A percentile compares a stretch with the other conserved stretches of the same genome.
Conservation (phyloP, 108 stramenopile genomes). For the Nitzschia sp. region DNA sequence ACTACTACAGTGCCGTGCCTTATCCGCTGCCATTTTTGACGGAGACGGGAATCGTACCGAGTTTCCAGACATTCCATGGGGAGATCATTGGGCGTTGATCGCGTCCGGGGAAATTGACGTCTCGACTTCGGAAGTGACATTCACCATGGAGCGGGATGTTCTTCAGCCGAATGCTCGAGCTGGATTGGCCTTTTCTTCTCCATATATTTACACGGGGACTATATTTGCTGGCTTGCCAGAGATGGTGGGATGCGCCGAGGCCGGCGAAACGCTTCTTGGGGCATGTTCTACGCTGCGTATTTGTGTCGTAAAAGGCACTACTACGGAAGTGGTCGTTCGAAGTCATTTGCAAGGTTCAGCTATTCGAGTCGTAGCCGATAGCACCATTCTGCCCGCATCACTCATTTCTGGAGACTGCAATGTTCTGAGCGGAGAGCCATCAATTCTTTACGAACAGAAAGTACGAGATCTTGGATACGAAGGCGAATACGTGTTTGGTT, state of each 20-base stretch:
- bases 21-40: conserved; percentile 4
- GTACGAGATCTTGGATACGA: conserved; percentile 4
- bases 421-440: conserved; percentile 7
- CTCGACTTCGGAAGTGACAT: conserved; percentile 33
- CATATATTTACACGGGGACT: conserved; percentile 45
- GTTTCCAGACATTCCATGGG: background rate
- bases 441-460: background rate
- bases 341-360: background rate
- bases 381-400: background rate
- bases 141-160: conserved; percentile 35
- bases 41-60: background rate
- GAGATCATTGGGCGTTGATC: background rate
- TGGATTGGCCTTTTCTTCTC: conserved; percentile 45
- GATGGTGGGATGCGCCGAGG: conserved; percentile 39
- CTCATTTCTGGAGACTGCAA: conserved; percentile 6
- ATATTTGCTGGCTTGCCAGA: conserved; percentile 33
- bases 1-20: conserved; percentile 1
- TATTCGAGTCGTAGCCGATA: background rate
- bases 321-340: background rate
- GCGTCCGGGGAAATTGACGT: background rate
- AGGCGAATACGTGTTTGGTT: background rate
- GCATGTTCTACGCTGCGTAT: conserved; percentile 27
- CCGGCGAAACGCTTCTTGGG: background rate
- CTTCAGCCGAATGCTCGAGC: conserved; percentile 9
- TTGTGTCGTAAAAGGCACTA: conserved; percentile 37